Evolutionary conservation across 108 stramenopile species (phyloP).

Genomic region (Pseudonitzschia multistriata): DNA sequence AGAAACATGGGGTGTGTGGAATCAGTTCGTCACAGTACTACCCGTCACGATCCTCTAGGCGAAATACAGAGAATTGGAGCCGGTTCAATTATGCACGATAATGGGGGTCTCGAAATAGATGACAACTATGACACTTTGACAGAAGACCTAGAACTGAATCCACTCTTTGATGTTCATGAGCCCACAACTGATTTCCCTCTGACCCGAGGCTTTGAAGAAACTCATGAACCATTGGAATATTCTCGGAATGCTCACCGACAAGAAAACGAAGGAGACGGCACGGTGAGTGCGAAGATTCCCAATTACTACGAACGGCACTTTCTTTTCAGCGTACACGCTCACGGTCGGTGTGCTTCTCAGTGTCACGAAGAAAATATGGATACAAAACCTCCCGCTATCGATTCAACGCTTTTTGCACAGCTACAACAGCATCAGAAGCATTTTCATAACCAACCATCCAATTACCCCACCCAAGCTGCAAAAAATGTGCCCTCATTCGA

Average conservation of each 20-base stretch:
- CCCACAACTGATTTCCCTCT: not conserved
- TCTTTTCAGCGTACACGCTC: slow-evolving; percentile 2
- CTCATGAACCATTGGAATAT: not conserved
- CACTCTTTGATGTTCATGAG: not conserved
- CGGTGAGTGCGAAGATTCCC: slow-evolving; percentile 2
- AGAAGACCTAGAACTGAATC: not conserved
- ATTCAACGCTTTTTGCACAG: not conserved
- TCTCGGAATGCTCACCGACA: not conserved
- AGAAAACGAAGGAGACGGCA: not conserved
- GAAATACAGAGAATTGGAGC: not conserved
- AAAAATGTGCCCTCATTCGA: not conserved
- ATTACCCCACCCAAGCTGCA: not conserved
- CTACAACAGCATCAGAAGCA: not conserved
- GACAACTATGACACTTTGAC: not conserved
- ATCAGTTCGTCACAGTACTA: not conserved
- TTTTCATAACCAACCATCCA: not conserved
- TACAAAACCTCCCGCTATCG: not conserved
- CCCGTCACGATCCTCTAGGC: not conserved
- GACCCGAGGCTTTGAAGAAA: not conserved
- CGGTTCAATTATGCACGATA: not conserved
- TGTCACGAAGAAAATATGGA: slow-evolving; percentile 4
- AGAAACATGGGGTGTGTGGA: not conserved
- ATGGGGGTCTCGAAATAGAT: not conserved
- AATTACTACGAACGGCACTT: slow-evolving; percentile 1
- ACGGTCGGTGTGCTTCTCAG: not conserved